Base-by-base conservation (phyloP, 2,329 filamentous ascomycete species). In the Epichloe sibirici region DNA sequence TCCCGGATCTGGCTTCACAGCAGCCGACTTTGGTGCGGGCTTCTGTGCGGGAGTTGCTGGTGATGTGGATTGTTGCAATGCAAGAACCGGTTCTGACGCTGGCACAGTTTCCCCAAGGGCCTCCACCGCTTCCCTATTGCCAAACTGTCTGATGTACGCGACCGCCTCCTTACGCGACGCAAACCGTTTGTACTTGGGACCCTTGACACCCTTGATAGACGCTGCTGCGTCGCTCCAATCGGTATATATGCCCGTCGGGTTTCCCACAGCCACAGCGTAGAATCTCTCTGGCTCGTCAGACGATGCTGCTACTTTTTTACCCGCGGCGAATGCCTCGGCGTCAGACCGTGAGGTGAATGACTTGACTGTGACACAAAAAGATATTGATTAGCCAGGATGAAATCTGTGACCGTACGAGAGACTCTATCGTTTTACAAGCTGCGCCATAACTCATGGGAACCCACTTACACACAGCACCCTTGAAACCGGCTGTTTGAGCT, bases 321-420 rank as follows among this genome's bases (percentile, higher is more conserved):
- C 86, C 1, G 77, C 80, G 28, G 88, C 74, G 64, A 88, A 96
- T 2, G 80, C 81, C 61, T 86, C 78, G n/a, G 91, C 91, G 55
- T 95, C 89, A 56, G 83, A 77, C 54, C 77, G 72, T 0, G 78
- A 81, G 9, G 75, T 70, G 64, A 95, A 96, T 1, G 86, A 88
- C 71, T 93, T 91, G 73, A 86, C 88, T 93, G 42, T 7, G 21
- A 21, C n/a, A 21, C 17, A 21, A 37, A 23, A 35, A 47, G 9
- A 17, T 9, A 1, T 31, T 8, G 17, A 9, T 44, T 21, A 52
- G 45, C 25, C 9, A 52, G 11, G n/a, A 7, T 23, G 7, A 17
- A 25, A n/a, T 45, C 25, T 15, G 31, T 8, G 5, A 45, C 43
- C 12, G 25, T 17, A 17, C 28, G 15, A 35, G 17, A 2, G 11